Percentiles rank a stretch among this genome's conserved stretches.
These are phyloP conservation scores for Miscanthus sacchariflorus DNA, from an alignment of 202 grass and related monocot species.

Conservation along the genomic window DNA sequence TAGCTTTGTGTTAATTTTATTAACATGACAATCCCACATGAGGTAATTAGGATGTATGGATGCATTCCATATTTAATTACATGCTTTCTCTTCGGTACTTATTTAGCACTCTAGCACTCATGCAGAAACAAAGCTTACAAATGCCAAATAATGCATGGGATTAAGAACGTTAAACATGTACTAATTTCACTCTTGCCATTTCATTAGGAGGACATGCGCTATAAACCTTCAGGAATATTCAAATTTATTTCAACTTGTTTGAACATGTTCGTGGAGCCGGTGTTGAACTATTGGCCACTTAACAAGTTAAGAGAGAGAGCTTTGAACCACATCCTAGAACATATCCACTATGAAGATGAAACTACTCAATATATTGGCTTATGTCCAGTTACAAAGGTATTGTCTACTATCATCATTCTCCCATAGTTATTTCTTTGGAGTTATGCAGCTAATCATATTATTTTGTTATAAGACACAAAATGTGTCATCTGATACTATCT, in stretches of 20 bases:
- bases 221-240: not conserved
- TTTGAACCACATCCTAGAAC: slow-evolving; percentile 27
- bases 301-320: slow-evolving; percentile 38
- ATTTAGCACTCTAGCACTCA: not conserved
- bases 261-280: slow-evolving; percentile 30
- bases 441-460: not conserved
- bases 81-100: not conserved
- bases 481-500: not conserved
- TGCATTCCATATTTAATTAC: not conserved
- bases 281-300: slow-evolving; percentile 33
- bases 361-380: slow-evolving; percentile 29
- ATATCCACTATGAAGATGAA: slow-evolving; percentile 50
- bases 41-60: not conserved
- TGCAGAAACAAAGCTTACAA: not conserved
- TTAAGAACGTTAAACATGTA: not conserved
- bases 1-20: not conserved
- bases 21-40: not conserved
- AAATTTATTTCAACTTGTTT: not conserved
- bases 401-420: no score
- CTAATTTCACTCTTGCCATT: not conserved
- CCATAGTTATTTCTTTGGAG: no score
- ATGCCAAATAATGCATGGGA: no score
- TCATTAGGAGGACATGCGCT: slow-evolving; percentile 19
- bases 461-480: not conserved
- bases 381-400: slow-evolving; percentile 40